A percentile compares a stretch with the other conserved stretches of the same genome.
Evolutionary conservation across 495 filamentous ascomycete genomes (phyloP).

Genomic region (Penicillium ucsense): DNA sequence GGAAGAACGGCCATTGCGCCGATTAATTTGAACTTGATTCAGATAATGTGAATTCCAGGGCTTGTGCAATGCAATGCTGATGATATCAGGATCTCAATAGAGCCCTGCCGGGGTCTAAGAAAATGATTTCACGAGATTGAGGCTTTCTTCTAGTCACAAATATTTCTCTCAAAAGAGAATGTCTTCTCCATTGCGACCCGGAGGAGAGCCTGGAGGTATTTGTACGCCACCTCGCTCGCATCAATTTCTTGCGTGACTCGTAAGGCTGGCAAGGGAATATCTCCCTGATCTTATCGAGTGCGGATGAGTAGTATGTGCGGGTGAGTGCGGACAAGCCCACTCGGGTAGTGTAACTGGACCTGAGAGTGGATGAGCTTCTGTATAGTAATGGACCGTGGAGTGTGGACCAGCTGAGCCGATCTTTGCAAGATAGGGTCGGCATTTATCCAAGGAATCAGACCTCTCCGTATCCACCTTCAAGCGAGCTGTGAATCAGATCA

Average conservation of each 20-base stretch:
- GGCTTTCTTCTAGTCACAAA: not conserved
- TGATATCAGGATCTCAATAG: too few relatives aligned
- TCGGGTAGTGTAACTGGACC: constrained; percentile 8
- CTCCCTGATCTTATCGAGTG: constrained; percentile 4
- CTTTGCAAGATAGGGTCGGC: too few relatives aligned
- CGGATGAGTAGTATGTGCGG: constrained; percentile 9
- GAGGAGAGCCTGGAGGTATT: too few relatives aligned
- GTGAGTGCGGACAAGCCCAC: constrained; percentile 7
- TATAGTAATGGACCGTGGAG: not conserved
- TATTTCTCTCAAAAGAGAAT: too few relatives aligned
- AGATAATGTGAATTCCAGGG: too few relatives aligned
- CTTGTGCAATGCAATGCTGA: too few relatives aligned
- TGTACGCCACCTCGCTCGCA: too few relatives aligned
- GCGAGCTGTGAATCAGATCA: too few relatives aligned
- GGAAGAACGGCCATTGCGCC: constrained; percentile 11
- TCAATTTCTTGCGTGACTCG: not conserved
- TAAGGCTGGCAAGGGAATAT: not conserved
- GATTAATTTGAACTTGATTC: not conserved
- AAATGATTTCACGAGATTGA: not conserved
- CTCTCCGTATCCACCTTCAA: too few relatives aligned
- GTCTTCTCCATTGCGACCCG: too few relatives aligned
- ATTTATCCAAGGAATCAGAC: too few relatives aligned
- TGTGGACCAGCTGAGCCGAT: not conserved
- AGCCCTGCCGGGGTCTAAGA: too few relatives aligned
- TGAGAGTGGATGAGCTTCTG: not conserved